Evolutionary conservation across 371 early-diverging fungal genomes (phyloP).

Genomic region (Syncephalastrum contaminatum): DNA sequence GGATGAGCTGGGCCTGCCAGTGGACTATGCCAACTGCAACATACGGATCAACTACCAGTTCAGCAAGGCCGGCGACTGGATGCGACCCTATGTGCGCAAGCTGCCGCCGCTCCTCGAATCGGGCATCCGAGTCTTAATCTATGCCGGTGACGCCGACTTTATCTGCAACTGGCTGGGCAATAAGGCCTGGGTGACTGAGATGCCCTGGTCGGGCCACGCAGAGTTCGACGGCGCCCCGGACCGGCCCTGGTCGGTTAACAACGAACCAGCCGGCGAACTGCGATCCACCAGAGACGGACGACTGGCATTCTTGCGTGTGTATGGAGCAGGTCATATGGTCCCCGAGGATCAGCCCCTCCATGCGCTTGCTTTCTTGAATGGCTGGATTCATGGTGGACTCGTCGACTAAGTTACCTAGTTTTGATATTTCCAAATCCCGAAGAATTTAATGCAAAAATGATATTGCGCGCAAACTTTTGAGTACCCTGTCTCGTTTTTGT

Average conservation of each 20-base stretch:
- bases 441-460: no score
- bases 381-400: conserved; percentile 53
- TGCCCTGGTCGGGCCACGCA: conserved; percentile 80
- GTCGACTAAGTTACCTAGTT: no score
- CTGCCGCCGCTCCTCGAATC: conserved; percentile 80
- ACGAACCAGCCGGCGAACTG: conserved; percentile 73
- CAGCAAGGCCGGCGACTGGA: conserved; percentile 84
- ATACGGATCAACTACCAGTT: conserved; percentile 80
- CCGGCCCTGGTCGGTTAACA: conserved; percentile 49
- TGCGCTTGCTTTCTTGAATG: conserved; percentile 64
- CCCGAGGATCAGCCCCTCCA: conserved; percentile 63
- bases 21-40: conserved; percentile 78
- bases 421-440: no score
- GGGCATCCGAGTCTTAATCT: conserved; percentile 80
- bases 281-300: conserved; percentile 59
- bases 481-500: no score
- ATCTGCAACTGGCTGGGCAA: conserved; percentile 95
- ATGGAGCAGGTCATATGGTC: conserved; percentile 92
- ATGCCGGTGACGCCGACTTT: conserved; percentile 87
- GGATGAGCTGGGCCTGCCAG: conserved; percentile 25
- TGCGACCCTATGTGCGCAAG: conserved; percentile 78
- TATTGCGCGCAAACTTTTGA: no score
- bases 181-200: conserved; percentile 83
- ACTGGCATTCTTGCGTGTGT: conserved; percentile 85
- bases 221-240: conserved; percentile 68